phyloP scores from a whole-genome alignment of 2,329 filamentous ascomycete species.

The Stachybotrys chlorohalonatus region DNA sequence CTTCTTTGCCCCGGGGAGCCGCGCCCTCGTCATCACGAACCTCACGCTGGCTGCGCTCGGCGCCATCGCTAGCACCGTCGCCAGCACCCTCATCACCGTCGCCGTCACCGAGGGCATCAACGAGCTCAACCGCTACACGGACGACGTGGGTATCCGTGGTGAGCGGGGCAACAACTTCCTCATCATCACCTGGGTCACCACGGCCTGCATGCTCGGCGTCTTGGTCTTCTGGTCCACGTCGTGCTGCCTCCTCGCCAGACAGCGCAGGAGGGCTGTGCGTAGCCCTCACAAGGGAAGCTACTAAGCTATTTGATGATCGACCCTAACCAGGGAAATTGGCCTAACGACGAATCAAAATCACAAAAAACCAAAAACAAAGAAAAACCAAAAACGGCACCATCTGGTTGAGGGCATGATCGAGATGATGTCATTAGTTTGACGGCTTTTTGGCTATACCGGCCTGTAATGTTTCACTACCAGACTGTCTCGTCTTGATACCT shows the following conservation, averaged over 20 bases:
- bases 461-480: neutral
- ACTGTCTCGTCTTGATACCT: neutral
- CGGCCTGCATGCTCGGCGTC: conserved; percentile 31
- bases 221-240: conserved; percentile 31
- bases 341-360: too few relatives aligned
- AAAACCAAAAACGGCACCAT: neutral
- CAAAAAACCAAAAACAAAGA: neutral
- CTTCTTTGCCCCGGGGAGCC: conserved; percentile 20
- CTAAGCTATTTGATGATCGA: conserved; percentile 2
- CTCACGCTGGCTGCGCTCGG: conserved; percentile 25
- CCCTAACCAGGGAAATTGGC: too few relatives aligned
- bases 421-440: neutral
- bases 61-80: conserved; percentile 26
- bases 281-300: conserved; percentile 18
- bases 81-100: conserved; percentile 33
- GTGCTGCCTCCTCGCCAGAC: conserved; percentile 13
- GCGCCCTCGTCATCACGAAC: conserved; percentile 23
- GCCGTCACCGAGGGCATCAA: conserved; percentile 29
- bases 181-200: conserved; percentile 36
- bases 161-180: conserved; percentile 33
- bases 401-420: neutral
- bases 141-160: conserved; percentile 35
- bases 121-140: conserved; percentile 32
- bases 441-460: neutral
- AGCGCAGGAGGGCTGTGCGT: conserved; percentile 10